These are phyloP conservation scores for Russula compacta DNA, from an alignment of 768 basidiomycete species.

Conservation along the genomic window DNA sequence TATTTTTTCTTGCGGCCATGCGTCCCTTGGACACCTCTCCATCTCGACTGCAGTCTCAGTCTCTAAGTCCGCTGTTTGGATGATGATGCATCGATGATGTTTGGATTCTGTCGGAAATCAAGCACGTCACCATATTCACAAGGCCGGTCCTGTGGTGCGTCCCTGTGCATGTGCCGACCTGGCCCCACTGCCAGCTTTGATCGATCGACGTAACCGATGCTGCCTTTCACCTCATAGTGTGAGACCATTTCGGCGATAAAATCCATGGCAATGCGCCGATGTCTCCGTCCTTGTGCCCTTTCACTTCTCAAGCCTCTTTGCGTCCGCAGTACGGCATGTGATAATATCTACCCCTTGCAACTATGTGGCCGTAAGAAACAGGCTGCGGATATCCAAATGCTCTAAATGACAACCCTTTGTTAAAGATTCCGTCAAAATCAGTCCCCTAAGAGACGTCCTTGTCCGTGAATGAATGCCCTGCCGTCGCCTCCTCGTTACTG, in stretches of 20 bases:
- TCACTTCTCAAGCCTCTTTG: neutral
- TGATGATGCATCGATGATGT: too few species aligned
- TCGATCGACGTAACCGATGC: too few species aligned
- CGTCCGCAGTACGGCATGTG: neutral
- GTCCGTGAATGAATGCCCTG: neutral
- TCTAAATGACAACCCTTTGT: neutral
- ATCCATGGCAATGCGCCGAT: neutral
- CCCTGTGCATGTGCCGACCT: neutral
- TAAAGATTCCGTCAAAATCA: neutral
- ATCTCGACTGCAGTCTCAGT: too few species aligned
- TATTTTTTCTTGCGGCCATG: too few species aligned
- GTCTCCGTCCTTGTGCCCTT: neutral
- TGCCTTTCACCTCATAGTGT: neutral
- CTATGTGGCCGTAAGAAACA: neutral
- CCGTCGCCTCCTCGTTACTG: neutral
- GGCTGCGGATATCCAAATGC: neutral
- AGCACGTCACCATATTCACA: too few species aligned
- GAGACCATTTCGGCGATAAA: neutral
- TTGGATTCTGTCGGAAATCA: too few species aligned
- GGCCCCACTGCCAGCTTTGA: neutral
- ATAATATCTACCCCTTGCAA: neutral
- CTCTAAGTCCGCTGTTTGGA: neutral
- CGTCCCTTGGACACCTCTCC: too few species aligned
- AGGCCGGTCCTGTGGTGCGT: too few species aligned
- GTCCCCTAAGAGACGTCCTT: neutral